Base-by-base conservation (phyloP, 805 yeast genomes). In the Kluyveromyces aestuarii region DNA sequence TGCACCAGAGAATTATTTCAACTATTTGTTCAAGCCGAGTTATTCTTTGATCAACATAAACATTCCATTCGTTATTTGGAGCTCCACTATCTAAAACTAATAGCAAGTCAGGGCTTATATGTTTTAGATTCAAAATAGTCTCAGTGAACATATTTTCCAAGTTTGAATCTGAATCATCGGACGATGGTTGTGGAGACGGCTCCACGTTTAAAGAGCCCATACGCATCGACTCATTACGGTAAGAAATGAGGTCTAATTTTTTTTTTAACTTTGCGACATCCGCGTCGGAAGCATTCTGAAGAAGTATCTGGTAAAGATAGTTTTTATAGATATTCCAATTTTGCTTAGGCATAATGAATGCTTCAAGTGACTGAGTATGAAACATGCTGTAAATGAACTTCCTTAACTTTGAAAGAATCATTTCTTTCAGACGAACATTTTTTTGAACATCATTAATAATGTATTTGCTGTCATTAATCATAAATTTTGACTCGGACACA, bases 201-300 rank as follows among this genome's bases (percentile, higher is more conserved):
- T 61, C 25, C 13, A 41, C 47, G 17, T 55, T 40, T 8, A 55
- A 35, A n/a, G 55, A 68, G 57, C 78, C 80, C 42, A 80, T 70
- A 74, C 81, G 80, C 46, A 84, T 67, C 2, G 88, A 82, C 64
- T 84, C 88, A 60, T 84, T 84, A 58, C 90, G 67, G 57, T 80
- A 82, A 45, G 80, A 75, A 6, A 84, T 76, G 30, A 83, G 59
- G 45, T 81, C 81, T 45, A 81, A 72, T 49, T 80, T 84, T 40
- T 76, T 77, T 13, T 53, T 53, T 2, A 55, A 48, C 17, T 14
- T 36, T 14, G 19, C 8, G 37, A 30, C 37, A 21, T 50, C 63
- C 47, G 58, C 66, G 41, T 50, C 58, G 40, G 66, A 67, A 56
- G 45, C 30, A 7, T 62, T 62, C 39, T 51, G 54, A 46, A 58